These are phyloP conservation scores for Colletotrichum navitas DNA, from an alignment of 2,329 filamentous ascomycete species.

Conservation along the genomic window DNA sequence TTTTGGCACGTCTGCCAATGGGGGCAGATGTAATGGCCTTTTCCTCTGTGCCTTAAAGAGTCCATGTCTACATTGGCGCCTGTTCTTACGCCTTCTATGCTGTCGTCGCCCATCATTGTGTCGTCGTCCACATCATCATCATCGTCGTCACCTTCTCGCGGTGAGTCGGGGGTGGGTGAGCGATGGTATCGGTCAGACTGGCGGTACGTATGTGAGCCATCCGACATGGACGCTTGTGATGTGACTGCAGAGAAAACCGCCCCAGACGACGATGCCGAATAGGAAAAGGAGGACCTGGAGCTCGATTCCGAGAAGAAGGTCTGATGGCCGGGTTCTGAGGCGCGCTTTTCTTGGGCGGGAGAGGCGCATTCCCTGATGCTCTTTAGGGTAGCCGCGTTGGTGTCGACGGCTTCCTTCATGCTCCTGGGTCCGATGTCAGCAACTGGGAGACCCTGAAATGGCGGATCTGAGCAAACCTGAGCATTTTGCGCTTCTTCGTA, in stretches of 20 bases:
- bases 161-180: constrained; percentile 20
- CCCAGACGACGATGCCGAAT: constrained; percentile 17
- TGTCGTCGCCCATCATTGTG: constrained; percentile 3
- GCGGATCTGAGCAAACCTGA: constrained; percentile 17
- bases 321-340: constrained; percentile 9
- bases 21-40: constrained; percentile 55
- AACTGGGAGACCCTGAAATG: neutral
- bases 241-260: constrained; percentile 21
- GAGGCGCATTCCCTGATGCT: constrained; percentile 16
- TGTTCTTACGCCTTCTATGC: constrained; percentile 7
- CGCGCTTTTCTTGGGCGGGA: constrained; percentile 4
- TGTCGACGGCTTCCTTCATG: constrained; percentile 21
- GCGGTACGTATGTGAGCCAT: constrained; percentile 9
- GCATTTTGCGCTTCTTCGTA: constrained; percentile 27
- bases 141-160: constrained; percentile 8
- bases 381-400: neutral
- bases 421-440: constrained; percentile 11
- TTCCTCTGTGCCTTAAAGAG: constrained; percentile 55
- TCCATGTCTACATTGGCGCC: constrained; percentile 54
- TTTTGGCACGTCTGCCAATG: constrained; percentile 54
- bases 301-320: constrained; percentile 28
- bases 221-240: constrained; percentile 23
- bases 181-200: constrained; percentile 16
- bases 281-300: constrained; percentile 40
- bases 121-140: constrained; percentile 10